Evolutionary conservation across 805 yeast genomes (phyloP).

Genomic region (Nakazawaea pomicola): DNA sequence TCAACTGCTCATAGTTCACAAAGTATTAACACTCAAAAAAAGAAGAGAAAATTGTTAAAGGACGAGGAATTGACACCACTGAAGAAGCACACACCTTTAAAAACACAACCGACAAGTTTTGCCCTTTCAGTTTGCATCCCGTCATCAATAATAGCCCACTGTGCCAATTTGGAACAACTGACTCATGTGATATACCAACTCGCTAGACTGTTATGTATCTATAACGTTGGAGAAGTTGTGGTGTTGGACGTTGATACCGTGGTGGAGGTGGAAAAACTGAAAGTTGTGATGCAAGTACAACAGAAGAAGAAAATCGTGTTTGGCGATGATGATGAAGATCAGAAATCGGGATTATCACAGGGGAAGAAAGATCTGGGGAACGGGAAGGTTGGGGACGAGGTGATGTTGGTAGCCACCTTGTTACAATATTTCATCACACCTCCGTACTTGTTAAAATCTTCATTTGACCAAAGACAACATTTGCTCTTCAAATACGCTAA

Average conservation of each 20-base stretch:
- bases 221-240: constrained; percentile 69
- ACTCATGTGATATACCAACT: constrained; percentile 73
- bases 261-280: constrained; percentile 16
- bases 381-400: constrained; percentile 26
- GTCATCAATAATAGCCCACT: constrained; percentile 48
- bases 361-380: constrained; percentile 16
- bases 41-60: neutral
- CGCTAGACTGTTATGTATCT: constrained; percentile 68
- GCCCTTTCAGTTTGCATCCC: constrained; percentile 57
- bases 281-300: constrained; percentile 22
- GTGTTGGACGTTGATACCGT: constrained; percentile 49
- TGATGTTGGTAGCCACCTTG: constrained; percentile 59
- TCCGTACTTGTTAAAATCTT: constrained; percentile 63
- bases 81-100: neutral
- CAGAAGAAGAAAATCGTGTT: constrained; percentile 12
- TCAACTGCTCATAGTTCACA: too few species aligned
- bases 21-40: too few species aligned
- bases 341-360: constrained; percentile 16
- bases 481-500: constrained; percentile 57
- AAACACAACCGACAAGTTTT: neutral
- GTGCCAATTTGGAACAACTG: constrained; percentile 65
- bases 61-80: neutral
- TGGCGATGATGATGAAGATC: constrained; percentile 15
- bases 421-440: constrained; percentile 84
- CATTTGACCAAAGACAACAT: constrained; percentile 44